phyloP scores from a whole-genome alignment of 768 basidiomycete species.

The Suillus fuscotomentosus region DNA sequence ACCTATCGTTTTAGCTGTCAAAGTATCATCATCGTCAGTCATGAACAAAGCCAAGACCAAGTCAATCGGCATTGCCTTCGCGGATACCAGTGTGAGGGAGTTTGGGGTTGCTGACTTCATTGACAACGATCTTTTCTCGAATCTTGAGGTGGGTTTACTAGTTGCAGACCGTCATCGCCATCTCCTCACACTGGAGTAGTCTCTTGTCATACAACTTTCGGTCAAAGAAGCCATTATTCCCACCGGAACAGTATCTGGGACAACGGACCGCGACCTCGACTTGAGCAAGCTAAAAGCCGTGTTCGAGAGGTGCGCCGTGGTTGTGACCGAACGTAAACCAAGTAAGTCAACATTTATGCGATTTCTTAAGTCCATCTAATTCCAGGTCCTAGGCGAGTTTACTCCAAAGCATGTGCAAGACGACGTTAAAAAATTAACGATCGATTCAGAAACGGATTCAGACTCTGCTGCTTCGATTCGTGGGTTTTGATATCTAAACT shows the following conservation, averaged over 20 bases:
- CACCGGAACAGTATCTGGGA: conserved; percentile 68
- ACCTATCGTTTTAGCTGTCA: conserved; percentile 89
- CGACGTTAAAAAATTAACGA: conserved; percentile 54
- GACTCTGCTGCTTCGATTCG: background rate
- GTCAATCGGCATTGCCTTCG: conserved; percentile 85
- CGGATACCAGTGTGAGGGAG: conserved; percentile 82
- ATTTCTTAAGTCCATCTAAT: background rate
- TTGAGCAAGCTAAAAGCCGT: conserved; percentile 83
- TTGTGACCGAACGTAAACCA: conserved; percentile 86
- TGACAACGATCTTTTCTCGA: conserved; percentile 95
- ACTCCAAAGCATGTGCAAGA: conserved; percentile 74
- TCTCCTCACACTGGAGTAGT: conserved; percentile 44
- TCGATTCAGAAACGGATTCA: background rate
- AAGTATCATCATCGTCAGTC: conserved; percentile 56
- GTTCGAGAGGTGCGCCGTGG: conserved; percentile 86
- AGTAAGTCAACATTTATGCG: conserved; percentile 44
- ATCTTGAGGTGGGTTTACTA: conserved; percentile 71
- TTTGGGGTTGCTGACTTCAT: conserved; percentile 90
- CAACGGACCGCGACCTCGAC: conserved; percentile 82
- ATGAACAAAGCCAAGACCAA: conserved; percentile 61
- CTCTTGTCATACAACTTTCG: conserved; percentile 91
- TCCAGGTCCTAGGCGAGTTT: conserved; percentile 68
- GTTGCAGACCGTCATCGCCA: background rate
- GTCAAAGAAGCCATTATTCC: conserved; percentile 94
- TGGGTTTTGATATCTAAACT: background rate